Evolutionary conservation across 495 filamentous ascomycete genomes (phyloP), one percentile per base, ranked within the genome.

Genomic region (Xylaria telfairii): DNA sequence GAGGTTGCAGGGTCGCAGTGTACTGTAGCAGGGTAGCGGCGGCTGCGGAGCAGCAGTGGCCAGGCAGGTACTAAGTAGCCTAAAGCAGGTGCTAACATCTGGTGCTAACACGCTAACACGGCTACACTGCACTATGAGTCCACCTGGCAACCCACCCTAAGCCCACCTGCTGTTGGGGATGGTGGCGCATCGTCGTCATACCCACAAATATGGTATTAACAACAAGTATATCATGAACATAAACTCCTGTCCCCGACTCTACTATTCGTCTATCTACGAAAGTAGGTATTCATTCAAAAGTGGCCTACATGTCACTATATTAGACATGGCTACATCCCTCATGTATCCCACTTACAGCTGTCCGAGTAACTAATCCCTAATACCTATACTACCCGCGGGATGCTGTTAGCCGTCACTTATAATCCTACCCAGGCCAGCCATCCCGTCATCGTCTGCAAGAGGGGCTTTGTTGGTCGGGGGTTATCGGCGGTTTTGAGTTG

Each of bases 1-100:
- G 56, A 41, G 6, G 59, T 62, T 5, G 47, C 2, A 51, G 26
- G 47, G 60, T 63, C 46, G 60, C 41, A 41, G 41, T 41, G 60
- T n/a, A n/a, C n/a, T n/a, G n/a, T n/a, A n/a, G n/a, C n/a, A n/a
- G 26, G 47, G 60, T 63, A 63, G 60, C 41, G 60, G 41, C 60
- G 60, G 60, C 9, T 63, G 60, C 60, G 60, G 60, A 63, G 60
- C 46, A 32, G 24, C 34, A 42, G 39, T 26, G 41, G 13, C 26
- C 57, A 41, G 57, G 34, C 44, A 47, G 44, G 44, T n/a, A 47
- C 44, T 47, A 47, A 47, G 44, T 47, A 47, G 44, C 44, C 51
- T 54, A 28, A 54, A 54, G 26, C 26, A 54, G 51, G 51, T 28
- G 51, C 51, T 54, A 53, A 53, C 49, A n/a, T n/a, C n/a, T n/a